phyloP scores from a whole-genome alignment of 257 asterid species.

The Avicennia marina region DNA sequence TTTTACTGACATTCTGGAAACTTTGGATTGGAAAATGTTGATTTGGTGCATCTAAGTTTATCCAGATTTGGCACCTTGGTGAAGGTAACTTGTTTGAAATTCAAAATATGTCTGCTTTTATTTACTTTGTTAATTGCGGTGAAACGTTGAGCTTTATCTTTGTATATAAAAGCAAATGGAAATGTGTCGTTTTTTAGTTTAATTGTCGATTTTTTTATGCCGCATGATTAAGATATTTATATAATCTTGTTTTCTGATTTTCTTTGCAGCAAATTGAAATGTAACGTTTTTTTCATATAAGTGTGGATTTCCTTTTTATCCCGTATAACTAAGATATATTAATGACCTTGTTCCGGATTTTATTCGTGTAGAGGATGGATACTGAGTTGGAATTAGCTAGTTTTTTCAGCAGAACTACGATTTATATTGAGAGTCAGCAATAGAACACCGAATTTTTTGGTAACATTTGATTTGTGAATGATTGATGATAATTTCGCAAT shows the following conservation, averaged over 20 bases:
- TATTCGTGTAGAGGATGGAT: too few relatives aligned
- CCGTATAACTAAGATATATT: too few relatives aligned
- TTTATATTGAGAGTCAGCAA: too few relatives aligned
- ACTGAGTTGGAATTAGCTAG: too few relatives aligned
- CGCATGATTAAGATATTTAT: neutral
- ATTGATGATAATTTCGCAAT: too few relatives aligned
- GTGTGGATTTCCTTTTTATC: neutral
- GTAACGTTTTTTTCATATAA: slow-evolving; percentile 1
- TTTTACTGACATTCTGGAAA: neutral
- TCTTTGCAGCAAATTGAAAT: neutral
- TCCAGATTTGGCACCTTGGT: neutral
- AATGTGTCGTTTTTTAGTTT: neutral
- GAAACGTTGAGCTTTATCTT: slow-evolving; percentile 13
- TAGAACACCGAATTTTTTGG: too few relatives aligned
- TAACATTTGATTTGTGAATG: too few relatives aligned
- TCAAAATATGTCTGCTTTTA: neutral
- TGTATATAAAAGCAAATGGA: neutral
- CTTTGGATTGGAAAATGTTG: neutral
- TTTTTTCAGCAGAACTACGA: too few relatives aligned
- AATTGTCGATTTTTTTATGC: neutral
- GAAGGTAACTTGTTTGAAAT: slow-evolving; percentile 24
- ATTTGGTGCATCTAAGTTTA: neutral
- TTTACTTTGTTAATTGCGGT: slow-evolving; percentile 15
- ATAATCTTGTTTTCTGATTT: neutral
- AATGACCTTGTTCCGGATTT: too few relatives aligned